Base-by-base conservation (phyloP, 164 flowering plant species). In the Buxus sempervirens region DNA sequence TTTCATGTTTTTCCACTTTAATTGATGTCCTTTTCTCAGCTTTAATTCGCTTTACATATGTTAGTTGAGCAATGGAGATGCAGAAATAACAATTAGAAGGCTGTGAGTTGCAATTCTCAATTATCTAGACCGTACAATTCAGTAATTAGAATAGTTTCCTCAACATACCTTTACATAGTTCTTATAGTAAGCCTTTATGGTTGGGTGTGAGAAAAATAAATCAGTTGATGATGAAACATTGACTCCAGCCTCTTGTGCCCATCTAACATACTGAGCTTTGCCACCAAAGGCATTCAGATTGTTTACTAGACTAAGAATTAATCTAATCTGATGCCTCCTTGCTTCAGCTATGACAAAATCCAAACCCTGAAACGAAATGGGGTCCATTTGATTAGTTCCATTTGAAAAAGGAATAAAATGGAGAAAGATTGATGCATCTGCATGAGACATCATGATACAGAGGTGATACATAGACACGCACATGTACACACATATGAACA, bases 251-350 rank as follows among this genome's bases (percentile, higher is more conserved):
- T 82, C 81, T 68, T 64, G 62, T 49, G 87, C 89, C 92, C 92
- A 85, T 45, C 54, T 79, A 19, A 84, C 82, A 70, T 84, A 88
- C 74, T 88, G 87, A 61, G 73, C 72, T 65, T 85, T 88, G 22
- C 92, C 92, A 66, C 92, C 92, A 73, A 75, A 88, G 19, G 85
- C 84, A 66, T 84, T 65, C 63, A 85, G 72, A 69, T 88, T 88
- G 63, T 88, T 88, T 2, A 85, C 88, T 25, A 85, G 73, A 73
- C 92, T 82, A 9, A 88, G 86, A 32, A 88, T 80, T 24, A 88
- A 74, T 65, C 87, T 78, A 49, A 85, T 72, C 13, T 64, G 23
- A 63, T 77, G 64, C 75, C 57, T 85, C 78, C 89, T 80, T n/a
- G 92, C 92, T 74, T 84, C 92, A 51, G 73, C 83, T 25, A 88